Evolutionary conservation across 306 rosid genomes (phyloP), one percentile per base, ranked within the genome.

Genomic region (Fragaria vesca): DNA sequence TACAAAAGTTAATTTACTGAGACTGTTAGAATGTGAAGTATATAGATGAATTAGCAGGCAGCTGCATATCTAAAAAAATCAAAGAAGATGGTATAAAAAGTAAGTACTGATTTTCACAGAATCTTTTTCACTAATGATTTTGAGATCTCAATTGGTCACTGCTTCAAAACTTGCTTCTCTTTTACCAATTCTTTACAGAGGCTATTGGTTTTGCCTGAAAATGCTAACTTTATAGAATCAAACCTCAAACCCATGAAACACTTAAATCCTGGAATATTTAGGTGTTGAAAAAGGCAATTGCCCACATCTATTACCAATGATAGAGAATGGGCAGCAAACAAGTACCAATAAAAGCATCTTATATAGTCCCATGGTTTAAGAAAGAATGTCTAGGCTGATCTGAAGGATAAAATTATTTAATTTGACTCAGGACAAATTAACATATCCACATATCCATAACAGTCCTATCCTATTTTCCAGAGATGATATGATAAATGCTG

Each of bases 251-350:
- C 57, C n/a, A 69, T 21, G 38, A 67, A 7, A 15, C 45, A 70
- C 21, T 28, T 24, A 8, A 5, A 15, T 2, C 74, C 21, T 46
- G 74, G 46, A 30, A 46, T 10, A 43, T 42, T 45, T 24, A 69
- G 57, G 54, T 12, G 20, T 69, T n/a, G 54, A 18, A n/a, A 17
- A 61, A 28, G 36, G 34, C 16, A 11, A 21, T 40, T n/a, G 8
- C 18, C 17, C 30, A 5, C 24, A 42, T 42, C 30, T 40, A 40
- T 50, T 12, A 63, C 68, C 16, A 18, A 46, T 47, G 16, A 47
- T 26, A 16, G 10, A 48, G 61, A 71, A 71, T 10, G 13, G 10
- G 75, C 11, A 5, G 75, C 43, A 71, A 71, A 71, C 75, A 71
- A 34, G 13, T 71, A 15, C 18, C 20, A 61, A 7, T 30, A 32